Percentiles rank a stretch among this genome's conserved stretches.
Evolutionary conservation across 495 filamentous ascomycete species (phyloP).

Genomic region (Daldinia vernicosa): DNA sequence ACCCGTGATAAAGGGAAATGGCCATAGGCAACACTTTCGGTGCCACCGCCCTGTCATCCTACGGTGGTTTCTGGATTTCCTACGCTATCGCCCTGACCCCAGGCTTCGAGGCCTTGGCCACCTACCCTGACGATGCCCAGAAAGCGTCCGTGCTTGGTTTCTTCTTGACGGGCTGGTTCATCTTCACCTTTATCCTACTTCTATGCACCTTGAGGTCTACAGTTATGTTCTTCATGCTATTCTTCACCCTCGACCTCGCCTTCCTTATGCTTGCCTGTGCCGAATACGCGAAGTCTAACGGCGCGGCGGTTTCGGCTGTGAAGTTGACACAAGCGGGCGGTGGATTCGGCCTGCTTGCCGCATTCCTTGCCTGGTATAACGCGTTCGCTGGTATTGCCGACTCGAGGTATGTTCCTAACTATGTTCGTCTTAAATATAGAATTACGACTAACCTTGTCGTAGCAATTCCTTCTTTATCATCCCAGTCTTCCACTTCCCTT

Average conservation of each 20-base stretch:
- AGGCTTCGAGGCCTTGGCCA: conserved; percentile 68
- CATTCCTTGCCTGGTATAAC: conserved; percentile 97
- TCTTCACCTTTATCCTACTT: conserved; percentile 91
- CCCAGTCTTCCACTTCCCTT: conserved; percentile 95
- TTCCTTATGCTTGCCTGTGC: conserved; percentile 87
- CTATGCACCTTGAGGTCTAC: conserved; percentile 92
- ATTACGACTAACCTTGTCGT: conserved; percentile 27
- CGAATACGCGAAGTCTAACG: conserved; percentile 64
- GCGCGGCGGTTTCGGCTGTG: conserved; percentile 24
- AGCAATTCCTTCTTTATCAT: conserved; percentile 94
- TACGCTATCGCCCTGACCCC: conserved; percentile 90
- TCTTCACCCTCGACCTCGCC: conserved; percentile 91
- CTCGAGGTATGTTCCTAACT: conserved; percentile 67
- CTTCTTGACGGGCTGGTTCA: conserved; percentile 95
- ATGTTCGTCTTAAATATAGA: not conserved
- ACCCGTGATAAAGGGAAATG: conserved; percentile 81
- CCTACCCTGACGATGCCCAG: conserved; percentile 53
- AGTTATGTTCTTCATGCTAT: conserved; percentile 94
- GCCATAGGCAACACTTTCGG: conserved; percentile 97
- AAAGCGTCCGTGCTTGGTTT: conserved; percentile 74
- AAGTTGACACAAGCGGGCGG: conserved; percentile 80
- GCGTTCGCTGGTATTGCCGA: conserved; percentile 95
- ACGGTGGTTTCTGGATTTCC: conserved; percentile 97
- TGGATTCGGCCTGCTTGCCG: conserved; percentile 85
- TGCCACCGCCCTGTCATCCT: conserved; percentile 95